Percentiles rank a stretch among this genome's conserved stretches.
phyloP scores from a whole-genome alignment of 169 alveolate genomes.

The Eimeria praecox region DNA sequence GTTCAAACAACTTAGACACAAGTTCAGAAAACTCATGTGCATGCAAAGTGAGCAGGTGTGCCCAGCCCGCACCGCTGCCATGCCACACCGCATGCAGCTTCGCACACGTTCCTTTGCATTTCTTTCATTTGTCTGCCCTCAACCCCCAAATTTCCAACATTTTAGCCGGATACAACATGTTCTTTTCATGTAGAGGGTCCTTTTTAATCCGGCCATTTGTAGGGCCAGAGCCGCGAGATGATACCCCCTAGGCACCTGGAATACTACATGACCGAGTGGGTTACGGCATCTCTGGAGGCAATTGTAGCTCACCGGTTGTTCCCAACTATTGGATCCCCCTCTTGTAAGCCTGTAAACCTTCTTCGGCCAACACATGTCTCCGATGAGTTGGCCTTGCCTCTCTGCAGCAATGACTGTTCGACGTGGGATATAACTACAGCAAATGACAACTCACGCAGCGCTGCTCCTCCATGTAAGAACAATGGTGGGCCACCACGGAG shows the following conservation, averaged over 20 bases:
- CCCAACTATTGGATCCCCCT: slow-evolving; percentile 38
- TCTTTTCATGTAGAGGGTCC: neutral
- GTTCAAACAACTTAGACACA: neutral
- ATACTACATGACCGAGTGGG: slow-evolving; percentile 69
- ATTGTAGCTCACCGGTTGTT: slow-evolving; percentile 34
- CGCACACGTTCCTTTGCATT: neutral
- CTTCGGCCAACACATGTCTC: slow-evolving; percentile 33
- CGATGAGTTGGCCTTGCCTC: slow-evolving; percentile 25
- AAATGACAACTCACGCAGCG: neutral
- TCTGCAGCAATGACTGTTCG: neutral
- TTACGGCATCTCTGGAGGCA: slow-evolving; percentile 65
- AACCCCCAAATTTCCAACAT: neutral
- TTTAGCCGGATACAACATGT: neutral
- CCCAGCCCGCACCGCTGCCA: neutral
- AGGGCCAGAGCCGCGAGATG: slow-evolving; percentile 50
- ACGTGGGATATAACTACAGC: neutral
- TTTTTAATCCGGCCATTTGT: neutral
- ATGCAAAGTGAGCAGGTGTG: slow-evolving; percentile 13
- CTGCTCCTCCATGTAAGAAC: neutral
- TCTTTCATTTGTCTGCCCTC: neutral
- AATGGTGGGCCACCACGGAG: neutral
- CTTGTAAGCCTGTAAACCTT: slow-evolving; percentile 25
- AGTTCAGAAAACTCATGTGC: neutral
- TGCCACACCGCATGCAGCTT: slow-evolving; percentile 11
- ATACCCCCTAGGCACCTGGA: slow-evolving; percentile 49